phyloP scores from a whole-genome alignment of 345 rosid genomes.

The Sisymbrium altissimum region DNA sequence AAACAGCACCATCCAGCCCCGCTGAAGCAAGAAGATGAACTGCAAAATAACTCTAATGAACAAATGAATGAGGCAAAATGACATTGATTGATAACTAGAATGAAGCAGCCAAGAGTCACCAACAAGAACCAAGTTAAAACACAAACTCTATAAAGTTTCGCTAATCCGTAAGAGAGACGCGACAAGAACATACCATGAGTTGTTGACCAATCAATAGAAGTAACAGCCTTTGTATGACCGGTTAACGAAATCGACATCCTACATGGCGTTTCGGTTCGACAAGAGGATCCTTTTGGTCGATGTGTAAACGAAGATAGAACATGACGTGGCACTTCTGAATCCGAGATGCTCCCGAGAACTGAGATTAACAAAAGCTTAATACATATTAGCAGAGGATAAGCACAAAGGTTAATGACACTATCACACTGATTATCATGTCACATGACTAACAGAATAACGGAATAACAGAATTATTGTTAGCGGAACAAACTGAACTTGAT shows the following conservation, averaged over 20 bases:
- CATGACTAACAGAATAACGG: too few species aligned
- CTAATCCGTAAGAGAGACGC: not conserved
- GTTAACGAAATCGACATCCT: constrained; percentile 47
- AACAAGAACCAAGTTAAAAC: not conserved
- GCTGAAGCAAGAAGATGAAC: constrained; percentile 94
- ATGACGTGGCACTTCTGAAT: constrained; percentile 42
- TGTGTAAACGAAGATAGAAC: constrained; percentile 42
- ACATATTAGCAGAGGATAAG: not conserved
- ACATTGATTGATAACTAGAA: not conserved
- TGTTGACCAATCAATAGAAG: constrained; percentile 67
- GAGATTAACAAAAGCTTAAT: constrained; percentile 24
- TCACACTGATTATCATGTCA: too few species aligned
- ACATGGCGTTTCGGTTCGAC: constrained; percentile 40
- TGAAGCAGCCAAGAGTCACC: not conserved
- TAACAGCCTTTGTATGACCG: constrained; percentile 69
- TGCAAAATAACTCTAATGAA: constrained; percentile 54
- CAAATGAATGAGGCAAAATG: constrained; percentile 43
- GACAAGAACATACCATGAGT: constrained; percentile 69
- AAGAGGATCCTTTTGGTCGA: constrained; percentile 32
- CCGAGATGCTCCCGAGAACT: constrained; percentile 62
- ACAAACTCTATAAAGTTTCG: not conserved
- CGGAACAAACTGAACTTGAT: too few species aligned
- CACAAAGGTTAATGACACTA: not conserved
- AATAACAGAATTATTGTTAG: too few species aligned
- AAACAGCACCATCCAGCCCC: constrained; percentile 65